These are phyloP conservation scores for Ilyonectria destructans DNA, from an alignment of 2,329 filamentous ascomycete genomes.

Conservation along the genomic window DNA sequence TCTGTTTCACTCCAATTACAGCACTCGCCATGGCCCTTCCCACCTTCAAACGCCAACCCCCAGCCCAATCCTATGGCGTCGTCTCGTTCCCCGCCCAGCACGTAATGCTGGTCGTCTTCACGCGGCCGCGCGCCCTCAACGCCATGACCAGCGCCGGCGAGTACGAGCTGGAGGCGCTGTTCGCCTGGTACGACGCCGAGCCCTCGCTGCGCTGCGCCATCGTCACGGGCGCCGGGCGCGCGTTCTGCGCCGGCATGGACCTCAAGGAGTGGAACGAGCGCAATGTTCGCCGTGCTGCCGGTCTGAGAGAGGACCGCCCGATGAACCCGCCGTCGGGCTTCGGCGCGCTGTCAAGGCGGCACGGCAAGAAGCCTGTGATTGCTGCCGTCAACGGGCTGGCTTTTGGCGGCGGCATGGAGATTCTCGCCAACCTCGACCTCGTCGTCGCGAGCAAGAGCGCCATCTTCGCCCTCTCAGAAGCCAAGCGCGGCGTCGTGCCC, in stretches of 20 bases:
- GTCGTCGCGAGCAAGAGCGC: slow-evolving; percentile 74
- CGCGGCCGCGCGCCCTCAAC: slow-evolving; percentile 45
- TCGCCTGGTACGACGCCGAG: slow-evolving; percentile 76
- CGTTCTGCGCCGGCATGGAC: slow-evolving; percentile 80
- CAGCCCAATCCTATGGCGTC: slow-evolving; percentile 40
- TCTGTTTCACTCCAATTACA: neutral
- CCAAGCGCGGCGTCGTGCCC: slow-evolving; percentile 79
- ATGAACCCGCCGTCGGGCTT: slow-evolving; percentile 66
- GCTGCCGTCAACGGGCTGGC: slow-evolving; percentile 84
- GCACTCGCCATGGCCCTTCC: slow-evolving; percentile 33
- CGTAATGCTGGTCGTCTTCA: slow-evolving; percentile 48
- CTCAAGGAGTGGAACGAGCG: slow-evolving; percentile 62
- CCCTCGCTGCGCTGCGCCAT: slow-evolving; percentile 74
- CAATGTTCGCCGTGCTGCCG: slow-evolving; percentile 42
- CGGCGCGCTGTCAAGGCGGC: slow-evolving; percentile 76
- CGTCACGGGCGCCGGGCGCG: slow-evolving; percentile 74
- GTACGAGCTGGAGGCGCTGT: slow-evolving; percentile 62
- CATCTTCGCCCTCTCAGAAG: slow-evolving; percentile 80
- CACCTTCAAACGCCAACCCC: slow-evolving; percentile 40
- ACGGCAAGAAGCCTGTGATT: slow-evolving; percentile 82
- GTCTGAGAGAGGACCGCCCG: slow-evolving; percentile 42
- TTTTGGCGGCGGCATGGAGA: slow-evolving; percentile 84
- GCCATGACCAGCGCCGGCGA: slow-evolving; percentile 46
- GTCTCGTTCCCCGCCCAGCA: slow-evolving; percentile 46
- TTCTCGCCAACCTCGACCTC: slow-evolving; percentile 81